These are phyloP conservation scores for Didymella pomorum DNA, from an alignment of 2,329 filamentous ascomycete species.

Conservation along the genomic window DNA sequence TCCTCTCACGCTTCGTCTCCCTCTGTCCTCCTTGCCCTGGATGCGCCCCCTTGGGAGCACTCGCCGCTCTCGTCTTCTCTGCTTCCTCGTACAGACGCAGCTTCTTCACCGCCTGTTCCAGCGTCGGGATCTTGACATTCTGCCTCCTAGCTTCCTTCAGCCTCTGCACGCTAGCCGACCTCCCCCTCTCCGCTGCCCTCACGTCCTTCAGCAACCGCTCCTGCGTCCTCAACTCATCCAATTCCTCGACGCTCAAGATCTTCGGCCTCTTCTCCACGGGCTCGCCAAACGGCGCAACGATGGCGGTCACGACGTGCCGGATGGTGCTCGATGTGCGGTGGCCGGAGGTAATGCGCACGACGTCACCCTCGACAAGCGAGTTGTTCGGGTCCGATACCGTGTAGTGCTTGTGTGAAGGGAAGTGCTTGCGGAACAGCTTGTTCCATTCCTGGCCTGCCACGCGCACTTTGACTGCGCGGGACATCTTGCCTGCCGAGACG, in stretches of 20 bases:
- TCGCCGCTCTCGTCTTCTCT: slow-evolving; percentile 26
- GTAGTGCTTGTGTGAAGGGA: slow-evolving; percentile 68
- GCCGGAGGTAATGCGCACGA: slow-evolving; percentile 73
- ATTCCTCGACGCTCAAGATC: slow-evolving; percentile 70
- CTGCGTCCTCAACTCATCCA: slow-evolving; percentile 62
- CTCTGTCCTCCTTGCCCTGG: slow-evolving; percentile 39
- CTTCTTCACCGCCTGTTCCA: slow-evolving; percentile 45
- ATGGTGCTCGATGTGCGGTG: slow-evolving; percentile 72
- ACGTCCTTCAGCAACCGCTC: slow-evolving; percentile 67
- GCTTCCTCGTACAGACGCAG: slow-evolving; percentile 33
- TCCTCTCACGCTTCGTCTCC: slow-evolving; percentile 38
- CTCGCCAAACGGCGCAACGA: slow-evolving; percentile 74
- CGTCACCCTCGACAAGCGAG: slow-evolving; percentile 76
- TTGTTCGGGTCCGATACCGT: slow-evolving; percentile 81
- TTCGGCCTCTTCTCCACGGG: slow-evolving; percentile 70
- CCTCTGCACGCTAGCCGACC: slow-evolving; percentile 38
- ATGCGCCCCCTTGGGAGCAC: slow-evolving; percentile 29
- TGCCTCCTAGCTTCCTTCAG: slow-evolving; percentile 40
- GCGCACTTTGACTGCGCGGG: slow-evolving; percentile 80
- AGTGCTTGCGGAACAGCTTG: slow-evolving; percentile 75
- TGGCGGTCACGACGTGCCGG: slow-evolving; percentile 76
- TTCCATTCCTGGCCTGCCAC: slow-evolving; percentile 78
- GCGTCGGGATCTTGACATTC: slow-evolving; percentile 38
- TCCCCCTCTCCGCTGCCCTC: slow-evolving; percentile 54
- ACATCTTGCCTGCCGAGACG: slow-evolving; percentile 78